Base-by-base conservation (phyloP, 441 rosid species). In the Croton setiger region DNA sequence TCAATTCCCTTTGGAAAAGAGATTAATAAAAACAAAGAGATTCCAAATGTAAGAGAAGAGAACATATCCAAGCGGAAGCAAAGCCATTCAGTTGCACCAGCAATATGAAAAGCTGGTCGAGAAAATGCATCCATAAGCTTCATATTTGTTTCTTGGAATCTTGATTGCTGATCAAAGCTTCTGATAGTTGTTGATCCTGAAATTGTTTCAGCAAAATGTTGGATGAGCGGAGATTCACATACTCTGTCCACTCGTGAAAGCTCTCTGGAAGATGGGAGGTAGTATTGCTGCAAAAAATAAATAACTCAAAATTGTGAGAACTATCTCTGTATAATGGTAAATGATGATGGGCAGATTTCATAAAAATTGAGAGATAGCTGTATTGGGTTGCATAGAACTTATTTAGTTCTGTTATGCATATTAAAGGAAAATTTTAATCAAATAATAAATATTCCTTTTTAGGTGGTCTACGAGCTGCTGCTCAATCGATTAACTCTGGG, bases 51-150 rank as follows among this genome's bases (percentile, higher is more conserved):
- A 52, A 88, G 35, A 4, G 85, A 78, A 55, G 96, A 92, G 44
- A 94, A 66, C 83, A 94, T 74, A 76, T 90, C 87, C 60, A 92
- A 78, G 54, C 96, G 98, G 71, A 92, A 83, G 75, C 89, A 82
- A 35, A 94, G 86, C 99, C 99, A 94, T 77, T 90, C 92, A 87
- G 75, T 87, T 49, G 97, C 98, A 67, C 80, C 97, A 55, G 85
- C 84, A 58, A 53, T n/a, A 70, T 92, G 79, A 75, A 94, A 94
- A 68, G 69, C 75, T 10, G 96, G 96, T 77, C 91, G 85, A 72
- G 90, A 83, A 84, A 84, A 92, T 17, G 81, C 86, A 74, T 94
- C 99, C 0, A 60, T 76, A 12, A 90, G 80, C 79, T 78, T 75
- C 92, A 91, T 85, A 70, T 84, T 88, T 63, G 82, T 85, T 45